Evolutionary conservation across 208 protist species (phyloP).

Genomic region (Vickermania spadyakhi): DNA sequence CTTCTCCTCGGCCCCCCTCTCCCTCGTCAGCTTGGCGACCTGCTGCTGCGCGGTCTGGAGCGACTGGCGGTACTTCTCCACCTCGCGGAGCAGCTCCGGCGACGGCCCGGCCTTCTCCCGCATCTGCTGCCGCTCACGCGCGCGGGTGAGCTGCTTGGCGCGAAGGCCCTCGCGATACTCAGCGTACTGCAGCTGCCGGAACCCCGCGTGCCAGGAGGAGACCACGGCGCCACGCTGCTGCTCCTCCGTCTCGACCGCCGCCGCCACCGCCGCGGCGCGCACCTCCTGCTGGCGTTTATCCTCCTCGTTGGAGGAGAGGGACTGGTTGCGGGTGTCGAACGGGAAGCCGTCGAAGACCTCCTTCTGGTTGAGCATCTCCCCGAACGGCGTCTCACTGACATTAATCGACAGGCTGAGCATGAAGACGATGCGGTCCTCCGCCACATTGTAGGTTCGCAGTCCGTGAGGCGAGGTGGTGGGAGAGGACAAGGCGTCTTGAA

Average conservation of each 20-base stretch:
- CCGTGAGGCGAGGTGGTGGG: slow-evolving; percentile 36
- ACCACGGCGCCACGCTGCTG: slow-evolving; percentile 16
- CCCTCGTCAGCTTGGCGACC: slow-evolving; percentile 53
- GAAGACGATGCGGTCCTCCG: slow-evolving; percentile 61
- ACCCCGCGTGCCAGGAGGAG: slow-evolving; percentile 5
- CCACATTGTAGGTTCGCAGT: slow-evolving; percentile 59
- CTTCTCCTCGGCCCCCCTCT: slow-evolving; percentile 48
- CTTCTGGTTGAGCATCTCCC: not conserved
- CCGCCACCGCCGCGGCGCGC: slow-evolving; percentile 4
- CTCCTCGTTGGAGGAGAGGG: slow-evolving; percentile 10
- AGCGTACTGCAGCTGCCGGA: slow-evolving; percentile 36
- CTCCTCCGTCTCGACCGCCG: slow-evolving; percentile 1
- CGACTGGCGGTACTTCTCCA: slow-evolving; percentile 41
- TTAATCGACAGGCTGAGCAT: slow-evolving; percentile 47
- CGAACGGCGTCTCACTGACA: slow-evolving; percentile 19
- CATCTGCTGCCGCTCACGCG: slow-evolving; percentile 52
- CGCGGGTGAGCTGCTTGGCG: slow-evolving; percentile 38
- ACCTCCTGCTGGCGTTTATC: slow-evolving; percentile 14
- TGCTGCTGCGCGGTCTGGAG: slow-evolving; percentile 36
- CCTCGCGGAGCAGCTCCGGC: slow-evolving; percentile 48
- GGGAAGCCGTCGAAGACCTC: slow-evolving; percentile 2
- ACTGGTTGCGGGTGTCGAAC: not conserved
- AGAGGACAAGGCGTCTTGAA: slow-evolving; percentile 33
- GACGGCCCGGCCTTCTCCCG: slow-evolving; percentile 48
- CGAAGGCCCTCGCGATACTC: slow-evolving; percentile 30